Conservation (phyloP, 2,329 filamentous ascomycete genomes). For the Leptographium galeiforme region DNA sequence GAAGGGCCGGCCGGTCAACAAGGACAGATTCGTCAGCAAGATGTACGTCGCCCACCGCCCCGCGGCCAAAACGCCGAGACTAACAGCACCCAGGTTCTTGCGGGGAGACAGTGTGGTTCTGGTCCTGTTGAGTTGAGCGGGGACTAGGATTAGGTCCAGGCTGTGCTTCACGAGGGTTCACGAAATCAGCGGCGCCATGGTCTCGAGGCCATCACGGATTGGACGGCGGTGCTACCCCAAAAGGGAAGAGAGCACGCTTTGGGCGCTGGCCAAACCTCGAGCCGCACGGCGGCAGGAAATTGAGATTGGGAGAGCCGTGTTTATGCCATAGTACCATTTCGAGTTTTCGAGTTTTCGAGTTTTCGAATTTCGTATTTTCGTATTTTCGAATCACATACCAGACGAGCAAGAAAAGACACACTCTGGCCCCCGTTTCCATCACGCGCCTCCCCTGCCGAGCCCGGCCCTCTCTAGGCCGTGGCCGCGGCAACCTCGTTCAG, state of each 20-base stretch:
- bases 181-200: neutral
- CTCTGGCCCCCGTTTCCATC: neutral
- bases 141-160: no score
- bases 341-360: neutral
- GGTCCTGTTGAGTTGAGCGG: conserved; percentile 58
- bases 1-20: conserved; percentile 84
- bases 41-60: conserved; percentile 34
- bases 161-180: neutral
- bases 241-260: no score
- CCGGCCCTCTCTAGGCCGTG: neutral
- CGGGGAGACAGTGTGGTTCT: conserved; percentile 80
- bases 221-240: no score
- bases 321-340: neutral
- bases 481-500: neutral
- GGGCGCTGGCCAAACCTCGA: neutral
- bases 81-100: conserved; percentile 50
- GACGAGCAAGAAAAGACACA: neutral
- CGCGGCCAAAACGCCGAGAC: neutral
- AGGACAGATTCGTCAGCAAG: conserved; percentile 96
- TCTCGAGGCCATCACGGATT: neutral
- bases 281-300: neutral
- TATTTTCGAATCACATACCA: neutral
- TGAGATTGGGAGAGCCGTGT: neutral
- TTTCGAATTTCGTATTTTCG: neutral
- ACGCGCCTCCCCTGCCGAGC: neutral